phyloP scores from a whole-genome alignment of 331 rosid genomes.

The Arachis monticola region DNA sequence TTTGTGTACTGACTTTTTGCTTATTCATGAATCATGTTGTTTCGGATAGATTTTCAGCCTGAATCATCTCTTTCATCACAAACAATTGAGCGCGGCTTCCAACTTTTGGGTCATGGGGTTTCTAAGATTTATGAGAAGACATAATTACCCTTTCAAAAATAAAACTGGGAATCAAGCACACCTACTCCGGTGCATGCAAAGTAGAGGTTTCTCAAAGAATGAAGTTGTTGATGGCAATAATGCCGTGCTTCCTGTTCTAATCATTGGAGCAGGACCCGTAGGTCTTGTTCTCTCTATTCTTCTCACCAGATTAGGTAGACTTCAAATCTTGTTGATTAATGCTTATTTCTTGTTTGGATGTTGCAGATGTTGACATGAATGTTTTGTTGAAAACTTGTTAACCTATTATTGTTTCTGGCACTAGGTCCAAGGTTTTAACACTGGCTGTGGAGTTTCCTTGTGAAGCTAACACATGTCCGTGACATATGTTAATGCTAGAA shows the following conservation, averaged over 20 bases:
- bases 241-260: constrained; percentile 73
- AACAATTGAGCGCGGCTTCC: constrained; percentile 32
- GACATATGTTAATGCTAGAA: constrained; percentile 4
- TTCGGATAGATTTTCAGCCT: constrained; percentile 22
- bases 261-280: constrained; percentile 91
- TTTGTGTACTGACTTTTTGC: constrained; percentile 13
- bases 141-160: constrained; percentile 35
- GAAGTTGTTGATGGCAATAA: constrained; percentile 49
- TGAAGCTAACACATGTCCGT: background rate
- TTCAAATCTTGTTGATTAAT: constrained; percentile 13
- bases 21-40: constrained; percentile 15
- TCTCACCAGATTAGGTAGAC: constrained; percentile 75
- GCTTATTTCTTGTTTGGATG: constrained; percentile 13
- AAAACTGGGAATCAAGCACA: constrained; percentile 44
- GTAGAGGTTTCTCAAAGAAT: constrained; percentile 60
- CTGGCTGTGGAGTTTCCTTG: constrained; percentile 22
- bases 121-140: constrained; percentile 52
- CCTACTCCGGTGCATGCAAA: constrained; percentile 40
- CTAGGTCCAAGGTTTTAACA: constrained; percentile 13
- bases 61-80: constrained; percentile 16
- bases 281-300: constrained; percentile 89
- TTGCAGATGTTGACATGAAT: constrained; percentile 1
- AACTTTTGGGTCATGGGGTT: constrained; percentile 55
- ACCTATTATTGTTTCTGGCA: background rate
- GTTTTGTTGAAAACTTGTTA: background rate